Percentiles rank a stretch among this genome's conserved stretches.
These are phyloP conservation scores for Hemileccinum impolitum DNA, from an alignment of 768 basidiomycete species.

Conservation along the genomic window DNA sequence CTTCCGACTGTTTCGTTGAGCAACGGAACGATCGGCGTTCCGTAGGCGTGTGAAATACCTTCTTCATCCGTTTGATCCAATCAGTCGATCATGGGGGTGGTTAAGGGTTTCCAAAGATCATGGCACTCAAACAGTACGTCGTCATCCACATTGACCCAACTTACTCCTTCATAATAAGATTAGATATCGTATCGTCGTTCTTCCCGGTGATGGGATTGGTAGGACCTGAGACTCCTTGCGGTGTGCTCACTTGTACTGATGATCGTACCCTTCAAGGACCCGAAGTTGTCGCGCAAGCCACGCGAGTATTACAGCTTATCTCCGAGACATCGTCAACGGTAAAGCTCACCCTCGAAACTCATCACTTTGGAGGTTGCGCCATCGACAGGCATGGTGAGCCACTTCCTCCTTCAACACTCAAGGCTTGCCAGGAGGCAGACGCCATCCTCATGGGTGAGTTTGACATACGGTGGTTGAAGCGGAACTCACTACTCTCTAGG, in stretches of 20 bases:
- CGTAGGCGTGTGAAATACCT: constrained; percentile 7
- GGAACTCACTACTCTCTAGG: constrained; percentile 45
- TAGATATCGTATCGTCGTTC: constrained; percentile 84
- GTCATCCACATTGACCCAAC: constrained; percentile 8
- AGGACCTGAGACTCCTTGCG: constrained; percentile 16
- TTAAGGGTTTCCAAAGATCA: constrained; percentile 15
- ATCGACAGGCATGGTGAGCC: constrained; percentile 88
- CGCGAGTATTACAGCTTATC: constrained; percentile 74
- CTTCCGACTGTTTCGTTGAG: too few species aligned
- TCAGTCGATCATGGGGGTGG: neutral
- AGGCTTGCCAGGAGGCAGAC: constrained; percentile 90
- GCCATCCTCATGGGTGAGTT: constrained; percentile 89
- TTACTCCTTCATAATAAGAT: constrained; percentile 4
- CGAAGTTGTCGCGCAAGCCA: constrained; percentile 83
- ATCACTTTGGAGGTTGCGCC: constrained; percentile 88
- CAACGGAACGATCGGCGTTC: too few species aligned
- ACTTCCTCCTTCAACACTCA: constrained; percentile 77
- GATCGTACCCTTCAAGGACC: constrained; percentile 54
- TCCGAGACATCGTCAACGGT: constrained; percentile 59
- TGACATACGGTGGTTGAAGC: neutral
- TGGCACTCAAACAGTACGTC: constrained; percentile 45
- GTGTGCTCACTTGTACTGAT: neutral
- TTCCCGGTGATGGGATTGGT: constrained; percentile 99
- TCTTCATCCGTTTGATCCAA: constrained; percentile 1
- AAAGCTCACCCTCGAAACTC: constrained; percentile 67